Percentiles rank a stretch among this genome's conserved stretches.
phyloP scores from a whole-genome alignment of 139 green algal species.

The Dunaliella primolecta region DNA sequence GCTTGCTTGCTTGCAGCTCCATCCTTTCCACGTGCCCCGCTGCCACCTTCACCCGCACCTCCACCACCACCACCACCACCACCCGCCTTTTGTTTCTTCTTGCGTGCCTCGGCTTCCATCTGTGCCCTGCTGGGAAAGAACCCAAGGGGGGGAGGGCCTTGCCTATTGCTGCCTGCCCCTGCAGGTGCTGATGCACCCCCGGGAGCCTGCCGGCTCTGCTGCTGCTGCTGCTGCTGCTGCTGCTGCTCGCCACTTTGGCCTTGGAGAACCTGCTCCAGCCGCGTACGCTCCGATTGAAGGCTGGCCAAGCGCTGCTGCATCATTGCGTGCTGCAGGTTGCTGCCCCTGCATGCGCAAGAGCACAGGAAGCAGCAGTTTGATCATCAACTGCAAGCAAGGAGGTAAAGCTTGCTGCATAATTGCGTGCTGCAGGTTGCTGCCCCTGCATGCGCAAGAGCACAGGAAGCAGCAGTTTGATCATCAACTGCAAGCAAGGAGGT shows the following conservation, averaged over 20 bases:
- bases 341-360: not conserved
- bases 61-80: not conserved
- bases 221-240: slow-evolving; percentile 1
- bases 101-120: not conserved
- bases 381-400: too few relatives aligned
- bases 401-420: slow-evolving; percentile 34
- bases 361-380: too few relatives aligned
- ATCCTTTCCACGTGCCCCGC: not conserved
- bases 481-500: too few relatives aligned
- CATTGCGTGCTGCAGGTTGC: slow-evolving; percentile 19
- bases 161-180: not conserved
- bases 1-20: not conserved
- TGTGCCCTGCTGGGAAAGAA: not conserved
- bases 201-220: not conserved
- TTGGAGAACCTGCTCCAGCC: slow-evolving; percentile 45
- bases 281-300: slow-evolving; percentile 67
- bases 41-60: not conserved
- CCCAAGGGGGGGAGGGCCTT: not conserved
- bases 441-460: not conserved
- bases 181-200: not conserved
- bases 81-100: not conserved
- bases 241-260: not conserved
- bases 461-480: too few relatives aligned
- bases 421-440: slow-evolving; percentile 13
- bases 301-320: slow-evolving; percentile 37